phyloP scores from a whole-genome alignment of 305 asterid genomes.

The Solanum hybrid region DNA sequence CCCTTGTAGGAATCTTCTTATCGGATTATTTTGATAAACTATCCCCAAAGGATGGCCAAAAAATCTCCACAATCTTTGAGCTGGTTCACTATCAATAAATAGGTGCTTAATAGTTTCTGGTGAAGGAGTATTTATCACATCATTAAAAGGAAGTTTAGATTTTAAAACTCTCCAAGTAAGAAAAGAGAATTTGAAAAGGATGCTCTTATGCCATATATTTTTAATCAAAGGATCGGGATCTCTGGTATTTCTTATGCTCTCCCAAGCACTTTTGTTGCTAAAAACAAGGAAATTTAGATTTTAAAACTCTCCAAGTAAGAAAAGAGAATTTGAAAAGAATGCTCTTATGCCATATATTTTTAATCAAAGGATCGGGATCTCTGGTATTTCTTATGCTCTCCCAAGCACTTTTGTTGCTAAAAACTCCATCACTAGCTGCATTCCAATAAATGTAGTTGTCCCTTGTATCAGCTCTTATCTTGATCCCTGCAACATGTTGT shows the following conservation, averaged over 20 bases:
- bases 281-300: too few relatives aligned
- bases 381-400: neutral
- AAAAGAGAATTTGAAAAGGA: neutral
- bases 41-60: too few relatives aligned
- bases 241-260: neutral
- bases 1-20: too few relatives aligned
- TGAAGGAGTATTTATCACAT: too few relatives aligned
- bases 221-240: neutral
- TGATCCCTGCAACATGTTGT: neutral
- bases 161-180: neutral
- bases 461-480: neutral
- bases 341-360: neutral
- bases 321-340: neutral
- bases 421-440: neutral
- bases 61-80: too few relatives aligned
- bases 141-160: neutral
- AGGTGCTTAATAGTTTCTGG: too few relatives aligned
- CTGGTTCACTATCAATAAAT: too few relatives aligned
- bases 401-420: neutral
- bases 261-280: neutral
- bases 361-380: neutral
- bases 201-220: neutral
- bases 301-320: neutral
- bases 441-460: neutral
- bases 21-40: too few relatives aligned